phyloP scores from a whole-genome alignment of 108 stramenopile species.

The Conticribra weissflogii region DNA sequence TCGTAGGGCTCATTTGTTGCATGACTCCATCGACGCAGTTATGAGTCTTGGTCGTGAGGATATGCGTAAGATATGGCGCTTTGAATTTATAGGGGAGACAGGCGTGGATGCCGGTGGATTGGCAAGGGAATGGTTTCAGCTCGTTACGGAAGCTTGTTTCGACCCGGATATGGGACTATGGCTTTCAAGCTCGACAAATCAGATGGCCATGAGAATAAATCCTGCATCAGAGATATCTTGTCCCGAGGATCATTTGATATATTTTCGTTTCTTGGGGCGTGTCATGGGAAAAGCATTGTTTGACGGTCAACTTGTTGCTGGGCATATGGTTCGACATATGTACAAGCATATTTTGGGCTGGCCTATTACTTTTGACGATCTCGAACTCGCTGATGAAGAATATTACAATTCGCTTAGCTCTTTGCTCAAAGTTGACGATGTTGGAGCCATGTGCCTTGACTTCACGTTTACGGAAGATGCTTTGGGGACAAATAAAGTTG shows the following conservation, averaged over 20 bases:
- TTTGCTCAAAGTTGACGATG: slow-evolving; percentile 68
- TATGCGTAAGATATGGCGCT: slow-evolving; percentile 90
- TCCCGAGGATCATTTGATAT: slow-evolving; percentile 93
- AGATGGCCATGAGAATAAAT: slow-evolving; percentile 94
- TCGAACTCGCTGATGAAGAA: slow-evolving; percentile 87
- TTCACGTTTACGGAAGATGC: slow-evolving; percentile 94
- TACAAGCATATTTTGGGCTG: slow-evolving; percentile 99
- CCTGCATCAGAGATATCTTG: slow-evolving; percentile 77
- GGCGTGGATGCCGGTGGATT: slow-evolving; percentile 98
- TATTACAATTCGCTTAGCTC: slow-evolving; percentile 83
- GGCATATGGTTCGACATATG: slow-evolving; percentile 95
- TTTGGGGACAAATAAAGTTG: slow-evolving; percentile 76
- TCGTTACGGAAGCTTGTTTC: slow-evolving; percentile 90
- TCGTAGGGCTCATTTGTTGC: slow-evolving; percentile 71
- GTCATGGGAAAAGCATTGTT: slow-evolving; percentile 96
- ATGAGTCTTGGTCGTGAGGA: slow-evolving; percentile 88
- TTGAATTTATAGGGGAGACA: slow-evolving; percentile 94
- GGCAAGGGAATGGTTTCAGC: slow-evolving; percentile 94
- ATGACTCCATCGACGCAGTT: slow-evolving; percentile 85
- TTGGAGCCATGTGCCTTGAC: slow-evolving; percentile 90
- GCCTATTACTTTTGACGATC: slow-evolving; percentile 93
- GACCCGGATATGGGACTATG: slow-evolving; percentile 97
- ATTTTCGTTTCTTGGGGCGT: slow-evolving; percentile 96
- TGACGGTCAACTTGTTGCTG: slow-evolving; percentile 95
- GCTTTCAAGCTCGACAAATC: slow-evolving; percentile 85